A percentile compares a stretch with the other conserved stretches of the same genome.
Conservation (phyloP, 2,329 filamentous ascomycete genomes). For the Colletotrichum simmondsii region DNA sequence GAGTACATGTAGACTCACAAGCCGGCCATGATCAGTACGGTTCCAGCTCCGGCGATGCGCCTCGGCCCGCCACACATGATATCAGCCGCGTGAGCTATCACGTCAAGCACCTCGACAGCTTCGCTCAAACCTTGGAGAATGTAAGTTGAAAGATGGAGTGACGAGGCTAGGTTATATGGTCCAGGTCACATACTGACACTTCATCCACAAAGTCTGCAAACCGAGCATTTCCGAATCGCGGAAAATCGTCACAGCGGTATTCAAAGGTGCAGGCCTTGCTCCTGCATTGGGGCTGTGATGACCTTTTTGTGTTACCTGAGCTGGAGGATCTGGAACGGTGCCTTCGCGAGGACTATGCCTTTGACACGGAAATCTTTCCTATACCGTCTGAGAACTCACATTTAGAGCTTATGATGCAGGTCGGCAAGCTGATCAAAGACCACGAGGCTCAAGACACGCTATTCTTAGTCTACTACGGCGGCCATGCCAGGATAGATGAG, state of each 20-base stretch:
- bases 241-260: conserved; percentile 63
- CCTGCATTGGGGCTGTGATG: conserved; percentile 68
- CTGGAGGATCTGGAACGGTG: conserved; percentile 67
- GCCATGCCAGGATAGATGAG: conserved; percentile 69
- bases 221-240: conserved; percentile 67
- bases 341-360: conserved; percentile 65
- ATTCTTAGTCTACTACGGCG: conserved; percentile 69
- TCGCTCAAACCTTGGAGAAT: conserved; percentile 65
- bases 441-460: conserved; percentile 66
- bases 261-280: conserved; percentile 65
- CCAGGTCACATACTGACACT: neutral
- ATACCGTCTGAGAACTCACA: conserved; percentile 70
- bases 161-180: too few species aligned
- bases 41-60: conserved; percentile 52
- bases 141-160: conserved; percentile 47
- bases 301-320: conserved; percentile 68
- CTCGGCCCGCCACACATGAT: conserved; percentile 63
- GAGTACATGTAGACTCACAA: conserved; percentile 30
- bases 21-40: conserved; percentile 51
- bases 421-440: conserved; percentile 67
- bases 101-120: conserved; percentile 65
- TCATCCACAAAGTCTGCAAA: conserved; percentile 67
- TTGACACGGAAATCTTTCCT: conserved; percentile 66
- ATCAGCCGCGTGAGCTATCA: conserved; percentile 68
- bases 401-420: conserved; percentile 66